These are phyloP conservation scores for Metschnikowia similis DNA, from an alignment of 805 yeast species.

Conservation along the genomic window DNA sequence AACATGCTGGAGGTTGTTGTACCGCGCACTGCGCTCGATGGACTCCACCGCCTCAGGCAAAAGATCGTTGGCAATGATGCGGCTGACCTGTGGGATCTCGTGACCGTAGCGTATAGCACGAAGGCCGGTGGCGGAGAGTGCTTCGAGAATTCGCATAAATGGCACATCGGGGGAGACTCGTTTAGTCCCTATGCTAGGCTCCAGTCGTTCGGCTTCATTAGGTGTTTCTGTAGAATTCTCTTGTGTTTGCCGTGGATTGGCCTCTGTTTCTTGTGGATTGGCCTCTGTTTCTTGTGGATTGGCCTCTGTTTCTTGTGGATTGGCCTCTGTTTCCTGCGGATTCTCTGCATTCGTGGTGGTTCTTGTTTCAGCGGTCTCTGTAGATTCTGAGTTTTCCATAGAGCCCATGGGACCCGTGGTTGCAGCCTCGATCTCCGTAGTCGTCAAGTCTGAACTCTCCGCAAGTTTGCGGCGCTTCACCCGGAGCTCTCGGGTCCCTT, in stretches of 20 bases:
- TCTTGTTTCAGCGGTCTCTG: too few species aligned
- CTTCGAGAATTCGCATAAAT: slow-evolving; percentile 68
- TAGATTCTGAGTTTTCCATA: too few species aligned
- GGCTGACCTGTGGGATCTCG: slow-evolving; percentile 74
- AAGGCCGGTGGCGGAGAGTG: slow-evolving; percentile 90
- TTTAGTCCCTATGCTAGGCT: not conserved
- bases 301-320: too few species aligned
- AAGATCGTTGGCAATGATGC: slow-evolving; percentile 85
- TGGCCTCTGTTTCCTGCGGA: too few species aligned
- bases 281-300: too few species aligned
- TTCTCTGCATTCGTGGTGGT: too few species aligned
- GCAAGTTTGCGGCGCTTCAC: slow-evolving; percentile 13
- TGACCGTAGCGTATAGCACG: slow-evolving; percentile 91
- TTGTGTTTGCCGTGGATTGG: too few species aligned
- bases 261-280: too few species aligned
- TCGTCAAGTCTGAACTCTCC: not conserved
- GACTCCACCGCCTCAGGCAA: slow-evolving; percentile 80
- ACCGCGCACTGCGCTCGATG: slow-evolving; percentile 65
- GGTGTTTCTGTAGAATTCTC: not conserved
- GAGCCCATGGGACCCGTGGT: too few species aligned
- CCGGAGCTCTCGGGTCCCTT: slow-evolving; percentile 22
- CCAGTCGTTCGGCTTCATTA: too few species aligned
- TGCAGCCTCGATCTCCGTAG: not conserved
- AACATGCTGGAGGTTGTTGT: slow-evolving; percentile 54
- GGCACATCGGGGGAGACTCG: slow-evolving; percentile 3